Percentiles rank a stretch among this genome's conserved stretches.
Evolutionary conservation across 805 yeast species (phyloP).

Genomic region (Ogataea allantospora): DNA sequence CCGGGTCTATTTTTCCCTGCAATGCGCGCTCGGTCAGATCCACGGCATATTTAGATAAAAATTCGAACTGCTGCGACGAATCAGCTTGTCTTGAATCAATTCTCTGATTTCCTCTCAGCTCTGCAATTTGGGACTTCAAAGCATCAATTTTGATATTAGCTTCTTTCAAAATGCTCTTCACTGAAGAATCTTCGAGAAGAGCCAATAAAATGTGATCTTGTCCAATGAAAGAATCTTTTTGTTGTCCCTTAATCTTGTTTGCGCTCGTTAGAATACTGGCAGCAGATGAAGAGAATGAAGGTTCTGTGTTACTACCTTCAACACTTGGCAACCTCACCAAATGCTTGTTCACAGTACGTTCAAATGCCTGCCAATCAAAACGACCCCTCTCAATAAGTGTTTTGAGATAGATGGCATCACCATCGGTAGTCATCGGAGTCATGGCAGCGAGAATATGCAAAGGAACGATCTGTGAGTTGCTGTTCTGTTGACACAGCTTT

Average conservation of each 20-base stretch:
- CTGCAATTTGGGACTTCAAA: slow-evolving; percentile 72
- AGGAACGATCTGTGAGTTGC: slow-evolving; percentile 83
- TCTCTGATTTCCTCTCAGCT: slow-evolving; percentile 83
- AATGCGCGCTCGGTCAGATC: slow-evolving; percentile 93
- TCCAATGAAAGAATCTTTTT: slow-evolving; percentile 87
- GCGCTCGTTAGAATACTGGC: slow-evolving; percentile 76
- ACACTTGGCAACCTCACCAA: slow-evolving; percentile 86
- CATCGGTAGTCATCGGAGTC: slow-evolving; percentile 60
- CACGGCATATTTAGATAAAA: slow-evolving; percentile 82
- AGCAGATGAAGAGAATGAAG: slow-evolving; percentile 71
- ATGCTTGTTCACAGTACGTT: slow-evolving; percentile 74
- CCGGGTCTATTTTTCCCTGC: slow-evolving; percentile 95
- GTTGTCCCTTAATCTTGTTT: slow-evolving; percentile 73
- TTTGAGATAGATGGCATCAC: slow-evolving; percentile 65
- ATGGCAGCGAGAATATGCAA: slow-evolving; percentile 89
- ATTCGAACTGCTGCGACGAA: slow-evolving; percentile 80
- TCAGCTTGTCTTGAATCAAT: slow-evolving; percentile 95
- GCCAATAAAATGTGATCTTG: slow-evolving; percentile 93
- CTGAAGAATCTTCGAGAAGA: slow-evolving; percentile 70
- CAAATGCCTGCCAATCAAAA: slow-evolving; percentile 80
- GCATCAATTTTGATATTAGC: slow-evolving; percentile 65
- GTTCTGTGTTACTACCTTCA: slow-evolving; percentile 82
- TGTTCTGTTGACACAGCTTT: slow-evolving; percentile 78
- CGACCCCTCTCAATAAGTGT: slow-evolving; percentile 83
- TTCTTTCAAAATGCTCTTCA: slow-evolving; percentile 72